Conservation (phyloP, 2,329 filamentous ascomycete genomes). For the Magnaporthiopsis incrustans region DNA sequence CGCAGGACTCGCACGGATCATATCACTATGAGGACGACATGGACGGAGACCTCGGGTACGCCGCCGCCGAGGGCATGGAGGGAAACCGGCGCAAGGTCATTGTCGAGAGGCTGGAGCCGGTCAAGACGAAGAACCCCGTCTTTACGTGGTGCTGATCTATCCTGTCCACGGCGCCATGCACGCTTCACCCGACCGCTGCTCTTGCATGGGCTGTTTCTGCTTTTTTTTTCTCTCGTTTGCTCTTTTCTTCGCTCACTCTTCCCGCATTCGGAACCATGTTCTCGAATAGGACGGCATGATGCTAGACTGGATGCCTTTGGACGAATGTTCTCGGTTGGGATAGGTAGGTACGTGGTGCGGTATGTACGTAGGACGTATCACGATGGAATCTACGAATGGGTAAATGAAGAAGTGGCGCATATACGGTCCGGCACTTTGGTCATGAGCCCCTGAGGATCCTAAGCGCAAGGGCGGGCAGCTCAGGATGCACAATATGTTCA, state of each 20-base stretch:
- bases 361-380: background rate
- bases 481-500: too few relatives aligned
- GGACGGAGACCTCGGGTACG: constrained; percentile 90
- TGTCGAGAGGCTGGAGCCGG: constrained; percentile 89
- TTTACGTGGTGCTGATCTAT: constrained; percentile 83
- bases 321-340: background rate
- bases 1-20: constrained; percentile 11
- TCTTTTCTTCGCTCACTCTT: background rate
- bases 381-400: background rate
- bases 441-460: too few relatives aligned
- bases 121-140: constrained; percentile 90
- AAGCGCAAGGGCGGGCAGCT: too few relatives aligned
- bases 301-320: background rate
- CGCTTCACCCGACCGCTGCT: too few relatives aligned
- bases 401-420: background rate
- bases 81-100: constrained; percentile 89
- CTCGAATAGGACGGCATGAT: background rate
- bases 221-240: background rate
- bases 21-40: constrained; percentile 58
- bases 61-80: constrained; percentile 89
- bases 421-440: too few relatives aligned
- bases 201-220: too few relatives aligned
- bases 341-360: background rate
- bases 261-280: background rate
- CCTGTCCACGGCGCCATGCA: background rate